Evolutionary conservation across 192 early-diverging fungal genomes (phyloP).

Genomic region (Coemansia asiatica): DNA sequence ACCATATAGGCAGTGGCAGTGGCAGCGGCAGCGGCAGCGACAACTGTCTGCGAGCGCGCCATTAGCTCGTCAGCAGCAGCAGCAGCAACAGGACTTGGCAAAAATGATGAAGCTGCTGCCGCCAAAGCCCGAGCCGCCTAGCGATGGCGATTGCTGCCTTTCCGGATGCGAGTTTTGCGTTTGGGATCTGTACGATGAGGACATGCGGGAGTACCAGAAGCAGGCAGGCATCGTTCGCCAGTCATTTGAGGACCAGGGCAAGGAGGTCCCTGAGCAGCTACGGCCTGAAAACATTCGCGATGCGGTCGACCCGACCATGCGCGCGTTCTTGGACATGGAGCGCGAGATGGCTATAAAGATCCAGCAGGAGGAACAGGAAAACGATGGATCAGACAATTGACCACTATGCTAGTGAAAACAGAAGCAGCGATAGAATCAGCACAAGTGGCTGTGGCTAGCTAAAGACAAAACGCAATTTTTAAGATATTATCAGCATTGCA

Average conservation of each 20-base stretch:
- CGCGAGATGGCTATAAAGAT: constrained; percentile 42
- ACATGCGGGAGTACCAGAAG: constrained; percentile 52
- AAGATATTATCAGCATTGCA: background rate
- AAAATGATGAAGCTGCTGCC: constrained; percentile 38
- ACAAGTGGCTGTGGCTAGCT: no score
- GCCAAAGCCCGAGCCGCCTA: constrained; percentile 52
- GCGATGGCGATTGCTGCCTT: constrained; percentile 44
- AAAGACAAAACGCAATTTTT: no score
- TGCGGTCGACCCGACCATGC: constrained; percentile 47
- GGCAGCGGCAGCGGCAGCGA: background rate
- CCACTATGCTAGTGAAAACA: background rate
- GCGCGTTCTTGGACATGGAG: constrained; percentile 53
- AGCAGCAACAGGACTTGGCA: constrained; percentile 13
- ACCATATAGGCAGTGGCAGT: no score
- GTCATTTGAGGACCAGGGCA: constrained; percentile 29
- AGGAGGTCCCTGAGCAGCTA: constrained; percentile 35
- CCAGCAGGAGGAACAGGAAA: constrained; percentile 35
- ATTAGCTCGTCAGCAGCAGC: background rate
- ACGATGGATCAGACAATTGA: background rate
- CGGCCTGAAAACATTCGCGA: constrained; percentile 36
- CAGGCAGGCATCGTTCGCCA: constrained; percentile 26
- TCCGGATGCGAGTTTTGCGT: constrained; percentile 55
- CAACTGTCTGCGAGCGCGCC: background rate
- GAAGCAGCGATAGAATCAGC: background rate
- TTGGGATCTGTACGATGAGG: constrained; percentile 56